A percentile compares a stretch with the other conserved stretches of the same genome.
These are phyloP conservation scores for Paraphaeosphaeria sporulosa DNA, from an alignment of 2,329 filamentous ascomycete species.

Conservation along the genomic window DNA sequence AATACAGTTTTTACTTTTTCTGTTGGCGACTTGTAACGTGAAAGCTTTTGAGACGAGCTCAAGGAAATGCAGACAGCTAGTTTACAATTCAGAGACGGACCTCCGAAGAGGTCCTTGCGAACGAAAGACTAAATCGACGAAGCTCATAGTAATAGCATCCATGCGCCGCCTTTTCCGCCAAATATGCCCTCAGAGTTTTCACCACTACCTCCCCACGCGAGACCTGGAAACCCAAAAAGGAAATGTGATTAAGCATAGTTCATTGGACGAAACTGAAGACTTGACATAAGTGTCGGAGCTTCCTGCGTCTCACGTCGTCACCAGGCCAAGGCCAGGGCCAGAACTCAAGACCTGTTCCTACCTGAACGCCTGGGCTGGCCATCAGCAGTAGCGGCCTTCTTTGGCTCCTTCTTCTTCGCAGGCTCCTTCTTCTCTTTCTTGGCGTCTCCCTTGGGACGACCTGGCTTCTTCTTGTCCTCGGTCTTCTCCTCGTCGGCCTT, in stretches of 20 bases:
- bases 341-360: conserved; percentile 45
- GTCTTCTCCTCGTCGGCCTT: conserved; percentile 39
- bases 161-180: conserved; percentile 26
- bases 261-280: not conserved
- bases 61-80: conserved; percentile 21
- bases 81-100: conserved; percentile 19
- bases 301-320: not conserved
- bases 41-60: conserved; percentile 12
- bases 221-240: not conserved
- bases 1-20: conserved; percentile 14
- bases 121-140: conserved; percentile 2
- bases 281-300: conserved; percentile 6
- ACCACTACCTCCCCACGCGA: conserved; percentile 4
- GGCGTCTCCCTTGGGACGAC: conserved; percentile 52
- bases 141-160: conserved; percentile 8
- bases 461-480: conserved; percentile 42
- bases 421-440: conserved; percentile 52
- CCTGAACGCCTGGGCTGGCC: conserved; percentile 58
- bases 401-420: conserved; percentile 54
- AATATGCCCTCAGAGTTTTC: conserved; percentile 13
- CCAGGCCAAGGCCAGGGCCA: not conserved
- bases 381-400: conserved; percentile 58
- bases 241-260: conserved; percentile 3
- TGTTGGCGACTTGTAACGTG: conserved; percentile 16
- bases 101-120: conserved; percentile 13